phyloP scores from a whole-genome alignment of 345 rosid genomes.

The Corymbia maculata region DNA sequence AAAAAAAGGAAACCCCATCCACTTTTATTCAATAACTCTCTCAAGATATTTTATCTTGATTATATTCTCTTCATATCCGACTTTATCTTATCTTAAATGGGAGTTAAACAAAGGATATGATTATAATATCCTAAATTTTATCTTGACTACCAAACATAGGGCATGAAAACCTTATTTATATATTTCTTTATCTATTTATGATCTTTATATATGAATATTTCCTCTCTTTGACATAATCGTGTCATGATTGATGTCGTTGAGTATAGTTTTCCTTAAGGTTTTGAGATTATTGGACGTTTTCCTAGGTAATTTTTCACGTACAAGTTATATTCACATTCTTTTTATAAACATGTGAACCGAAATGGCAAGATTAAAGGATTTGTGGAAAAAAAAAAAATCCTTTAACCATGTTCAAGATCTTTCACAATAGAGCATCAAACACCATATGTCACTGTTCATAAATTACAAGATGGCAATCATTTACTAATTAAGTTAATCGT shows the following conservation, averaged over 20 bases:
- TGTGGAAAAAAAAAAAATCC: not conserved
- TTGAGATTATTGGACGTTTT: not conserved
- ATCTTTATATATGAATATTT: not conserved
- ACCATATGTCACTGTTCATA: not conserved
- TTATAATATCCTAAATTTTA: not conserved
- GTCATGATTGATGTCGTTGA: not conserved
- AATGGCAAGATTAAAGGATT: not conserved
- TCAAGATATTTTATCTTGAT: not conserved
- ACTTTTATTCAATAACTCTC: no score
- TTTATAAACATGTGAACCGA: not conserved
- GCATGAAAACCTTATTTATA: not conserved
- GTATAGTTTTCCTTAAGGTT: not conserved
- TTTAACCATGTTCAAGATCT: not conserved
- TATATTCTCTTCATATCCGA: no score
- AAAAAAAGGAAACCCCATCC: no score
- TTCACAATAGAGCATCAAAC: not conserved
- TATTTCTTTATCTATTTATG: not conserved
- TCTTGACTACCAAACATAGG: not conserved
- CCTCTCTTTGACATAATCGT: not conserved
- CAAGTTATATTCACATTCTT: not conserved
- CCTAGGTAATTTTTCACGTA: not conserved
- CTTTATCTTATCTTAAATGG: no score
- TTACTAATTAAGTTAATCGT: not conserved
- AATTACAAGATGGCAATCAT: not conserved
- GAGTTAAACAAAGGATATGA: not conserved